Percentiles rank a stretch among this genome's conserved stretches.
These are phyloP conservation scores for Talaromyces verruculosus DNA, from an alignment of 2,329 filamentous ascomycete genomes.

Conservation along the genomic window DNA sequence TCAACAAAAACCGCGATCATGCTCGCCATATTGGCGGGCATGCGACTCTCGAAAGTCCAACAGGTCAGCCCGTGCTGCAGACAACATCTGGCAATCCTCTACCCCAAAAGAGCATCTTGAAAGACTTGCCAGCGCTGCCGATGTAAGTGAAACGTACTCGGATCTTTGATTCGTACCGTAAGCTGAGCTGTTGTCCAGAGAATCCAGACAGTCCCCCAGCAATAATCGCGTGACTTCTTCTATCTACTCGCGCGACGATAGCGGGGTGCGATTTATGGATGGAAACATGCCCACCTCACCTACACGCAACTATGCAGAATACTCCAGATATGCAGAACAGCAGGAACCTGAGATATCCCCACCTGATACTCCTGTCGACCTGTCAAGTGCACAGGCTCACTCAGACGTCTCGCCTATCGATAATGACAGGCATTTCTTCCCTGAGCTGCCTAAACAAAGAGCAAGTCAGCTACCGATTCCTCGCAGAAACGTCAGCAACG, in stretches of 20 bases:
- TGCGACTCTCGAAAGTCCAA: conserved; percentile 48
- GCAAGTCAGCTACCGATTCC: conserved; percentile 19
- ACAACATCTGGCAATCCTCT: conserved; percentile 38
- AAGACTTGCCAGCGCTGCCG: conserved; percentile 40
- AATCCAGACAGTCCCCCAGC: conserved; percentile 21
- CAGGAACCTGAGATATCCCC: conserved; percentile 45
- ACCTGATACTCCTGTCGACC: conserved; percentile 43
- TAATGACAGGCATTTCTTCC: conserved; percentile 25
- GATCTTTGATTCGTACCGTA: neutral
- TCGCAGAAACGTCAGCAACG: conserved; percentile 6
- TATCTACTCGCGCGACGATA: conserved; percentile 57
- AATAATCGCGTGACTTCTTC: conserved; percentile 57
- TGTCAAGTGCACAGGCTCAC: conserved; percentile 24
- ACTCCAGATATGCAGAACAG: conserved; percentile 28
- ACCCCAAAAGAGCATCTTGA: conserved; percentile 30
- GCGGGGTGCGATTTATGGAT: conserved; percentile 10
- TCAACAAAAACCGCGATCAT: conserved; percentile 46
- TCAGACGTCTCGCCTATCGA: conserved; percentile 46
- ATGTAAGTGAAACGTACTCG: conserved; percentile 33
- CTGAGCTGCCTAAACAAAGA: conserved; percentile 25
- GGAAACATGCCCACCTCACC: conserved; percentile 8
- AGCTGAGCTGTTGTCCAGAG: conserved; percentile 22
- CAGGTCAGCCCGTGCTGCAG: conserved; percentile 48
- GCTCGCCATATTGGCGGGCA: conserved; percentile 44
- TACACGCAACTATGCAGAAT: conserved; percentile 14